A percentile compares a stretch with the other conserved stretches of the same genome.
Evolutionary conservation across 2,329 filamentous ascomycete species (phyloP).

Genomic region (Chrysoporthe puriensis): DNA sequence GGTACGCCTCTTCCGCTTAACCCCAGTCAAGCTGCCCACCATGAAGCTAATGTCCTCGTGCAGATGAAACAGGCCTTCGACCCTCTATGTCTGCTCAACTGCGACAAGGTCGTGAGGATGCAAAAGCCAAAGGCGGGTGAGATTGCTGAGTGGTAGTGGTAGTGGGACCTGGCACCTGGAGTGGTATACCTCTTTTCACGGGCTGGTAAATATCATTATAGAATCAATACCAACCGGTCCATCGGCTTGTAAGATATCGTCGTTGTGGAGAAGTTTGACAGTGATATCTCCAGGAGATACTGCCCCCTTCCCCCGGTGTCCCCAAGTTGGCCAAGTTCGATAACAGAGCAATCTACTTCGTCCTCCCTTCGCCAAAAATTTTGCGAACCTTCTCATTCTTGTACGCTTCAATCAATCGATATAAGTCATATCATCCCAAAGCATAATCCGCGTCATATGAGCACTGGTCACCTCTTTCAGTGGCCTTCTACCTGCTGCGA

Average conservation of each 20-base stretch:
- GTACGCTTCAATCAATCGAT: no score
- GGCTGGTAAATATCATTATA: not conserved
- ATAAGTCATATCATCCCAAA: no score
- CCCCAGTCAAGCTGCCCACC: constrained; percentile 16
- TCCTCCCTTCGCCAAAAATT: no score
- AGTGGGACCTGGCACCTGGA: not conserved
- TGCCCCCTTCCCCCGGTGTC: no score
- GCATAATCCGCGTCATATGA: no score
- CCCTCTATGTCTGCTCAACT: constrained; percentile 71
- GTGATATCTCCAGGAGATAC: no score
- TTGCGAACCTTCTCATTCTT: no score
- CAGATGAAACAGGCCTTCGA: constrained; percentile 82
- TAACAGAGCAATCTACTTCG: no score
- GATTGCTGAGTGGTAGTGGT: constrained; percentile 46
- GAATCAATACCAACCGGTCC: no score
- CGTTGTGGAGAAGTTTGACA: not conserved
- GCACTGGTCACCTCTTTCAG: not conserved
- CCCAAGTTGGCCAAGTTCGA: no score
- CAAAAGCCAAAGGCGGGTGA: constrained; percentile 56
- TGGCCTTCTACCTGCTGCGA: not conserved
- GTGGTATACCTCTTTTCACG: not conserved
- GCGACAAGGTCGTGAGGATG: constrained; percentile 69
- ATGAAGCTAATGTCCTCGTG: constrained; percentile 1
- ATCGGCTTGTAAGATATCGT: not conserved
- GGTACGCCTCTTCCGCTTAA: constrained; percentile 46